A percentile compares a stretch with the other conserved stretches of the same genome.
Evolutionary conservation across 2,329 filamentous ascomycete genomes (phyloP).

Genomic region (Curvularia sp.): DNA sequence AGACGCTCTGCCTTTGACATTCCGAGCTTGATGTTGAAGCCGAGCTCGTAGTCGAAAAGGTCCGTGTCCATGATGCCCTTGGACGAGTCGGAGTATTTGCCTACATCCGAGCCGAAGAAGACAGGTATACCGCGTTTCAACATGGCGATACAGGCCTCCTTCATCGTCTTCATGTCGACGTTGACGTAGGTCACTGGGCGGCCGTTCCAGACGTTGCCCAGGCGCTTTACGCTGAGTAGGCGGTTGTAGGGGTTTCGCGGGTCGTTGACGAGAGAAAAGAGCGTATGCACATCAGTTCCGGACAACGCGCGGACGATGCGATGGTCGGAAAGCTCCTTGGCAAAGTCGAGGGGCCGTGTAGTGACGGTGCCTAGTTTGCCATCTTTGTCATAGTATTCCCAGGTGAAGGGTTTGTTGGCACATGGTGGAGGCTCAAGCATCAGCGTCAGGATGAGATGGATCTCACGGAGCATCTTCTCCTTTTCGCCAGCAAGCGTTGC

Average conservation of each 20-base stretch:
- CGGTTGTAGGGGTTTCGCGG: constrained; percentile 77
- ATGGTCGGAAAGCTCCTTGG: constrained; percentile 69
- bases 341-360: constrained; percentile 74
- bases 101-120: constrained; percentile 90
- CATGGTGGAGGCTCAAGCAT: constrained; percentile 80
- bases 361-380: constrained; percentile 68
- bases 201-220: constrained; percentile 83
- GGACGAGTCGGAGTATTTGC: constrained; percentile 73
- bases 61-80: constrained; percentile 81
- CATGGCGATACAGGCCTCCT: constrained; percentile 76
- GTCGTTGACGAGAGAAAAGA: constrained; percentile 86
- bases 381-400: constrained; percentile 77
- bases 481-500: constrained; percentile 63
- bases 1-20: constrained; percentile 80
- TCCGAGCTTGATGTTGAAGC: constrained; percentile 77
- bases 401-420: constrained; percentile 73
- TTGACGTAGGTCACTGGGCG: constrained; percentile 82
- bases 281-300: constrained; percentile 66
- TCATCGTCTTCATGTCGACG: constrained; percentile 75
- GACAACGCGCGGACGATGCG: constrained; percentile 64
- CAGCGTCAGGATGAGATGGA: constrained; percentile 81
- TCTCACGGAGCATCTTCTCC: constrained; percentile 77
- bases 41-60: constrained; percentile 79
- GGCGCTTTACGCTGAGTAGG: constrained; percentile 75
- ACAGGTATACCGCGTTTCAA: constrained; percentile 78